Evolutionary conservation across 2,329 filamentous ascomycete species (phyloP).

Genomic region (Ceratocystis destructans): DNA sequence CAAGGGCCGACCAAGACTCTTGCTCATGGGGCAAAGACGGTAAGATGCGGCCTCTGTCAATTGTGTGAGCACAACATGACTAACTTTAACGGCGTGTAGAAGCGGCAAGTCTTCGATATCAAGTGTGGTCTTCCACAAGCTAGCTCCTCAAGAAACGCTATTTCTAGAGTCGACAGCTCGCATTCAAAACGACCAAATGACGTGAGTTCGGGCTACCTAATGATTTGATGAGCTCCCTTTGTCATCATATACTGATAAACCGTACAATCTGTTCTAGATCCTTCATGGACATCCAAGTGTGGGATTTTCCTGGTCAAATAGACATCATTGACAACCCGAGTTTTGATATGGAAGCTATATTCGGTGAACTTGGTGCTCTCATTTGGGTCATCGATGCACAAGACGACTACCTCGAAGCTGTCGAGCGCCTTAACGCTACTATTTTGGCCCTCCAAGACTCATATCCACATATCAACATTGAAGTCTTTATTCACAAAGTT

Average conservation of each 20-base stretch:
- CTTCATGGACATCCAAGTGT: slow-evolving; percentile 98
- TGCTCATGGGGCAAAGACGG: slow-evolving; percentile 94
- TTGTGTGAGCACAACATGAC: background rate
- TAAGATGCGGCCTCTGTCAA: slow-evolving; percentile 30
- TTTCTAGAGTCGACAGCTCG: slow-evolving; percentile 90
- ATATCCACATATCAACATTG: slow-evolving; percentile 89
- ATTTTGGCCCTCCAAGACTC: slow-evolving; percentile 70
- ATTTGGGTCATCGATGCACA: slow-evolving; percentile 99
- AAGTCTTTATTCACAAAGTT: slow-evolving; percentile 98
- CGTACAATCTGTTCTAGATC: slow-evolving; percentile 43
- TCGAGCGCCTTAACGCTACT: slow-evolving; percentile 72
- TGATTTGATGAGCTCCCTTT: too few species aligned
- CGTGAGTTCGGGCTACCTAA: slow-evolving; percentile 43
- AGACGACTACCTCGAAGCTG: slow-evolving; percentile 90
- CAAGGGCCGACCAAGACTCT: slow-evolving; percentile 65
- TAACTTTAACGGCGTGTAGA: slow-evolving; percentile 34
- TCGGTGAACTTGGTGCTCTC: slow-evolving; percentile 81
- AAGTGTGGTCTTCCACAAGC: slow-evolving; percentile 97
- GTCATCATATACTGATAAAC: slow-evolving; percentile 9
- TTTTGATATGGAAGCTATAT: slow-evolving; percentile 86
- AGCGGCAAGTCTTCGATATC: slow-evolving; percentile 98
- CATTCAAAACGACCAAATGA: slow-evolving; percentile 89
- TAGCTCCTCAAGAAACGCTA: slow-evolving; percentile 86
- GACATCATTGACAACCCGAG: slow-evolving; percentile 75
- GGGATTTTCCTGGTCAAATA: slow-evolving; percentile 92